phyloP scores from a whole-genome alignment of 495 filamentous ascomycete species.

The Penicillium arizonense region DNA sequence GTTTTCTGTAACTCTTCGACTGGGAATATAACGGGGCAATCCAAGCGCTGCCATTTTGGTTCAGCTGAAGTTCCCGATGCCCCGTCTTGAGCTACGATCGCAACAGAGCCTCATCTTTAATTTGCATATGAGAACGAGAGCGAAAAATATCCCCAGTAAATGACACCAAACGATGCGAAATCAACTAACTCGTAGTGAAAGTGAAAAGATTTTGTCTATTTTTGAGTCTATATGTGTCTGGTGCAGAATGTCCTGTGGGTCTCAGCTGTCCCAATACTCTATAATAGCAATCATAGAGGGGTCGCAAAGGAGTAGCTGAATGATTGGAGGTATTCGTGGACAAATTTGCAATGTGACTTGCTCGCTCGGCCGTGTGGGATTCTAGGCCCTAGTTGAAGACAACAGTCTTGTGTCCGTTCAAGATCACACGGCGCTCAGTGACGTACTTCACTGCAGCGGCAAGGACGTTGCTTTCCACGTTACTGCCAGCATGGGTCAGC shows the following conservation, averaged over 20 bases:
- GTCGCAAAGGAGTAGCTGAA: not conserved
- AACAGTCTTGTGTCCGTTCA: constrained; percentile 72
- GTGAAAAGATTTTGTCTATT: too few relatives aligned
- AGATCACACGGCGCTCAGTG: constrained; percentile 65
- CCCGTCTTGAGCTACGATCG: too few relatives aligned
- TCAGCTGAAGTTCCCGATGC: too few relatives aligned
- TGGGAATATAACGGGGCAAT: too few relatives aligned
- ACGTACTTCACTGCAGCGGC: constrained; percentile 72
- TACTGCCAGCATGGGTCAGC: constrained; percentile 69
- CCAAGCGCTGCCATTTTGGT: too few relatives aligned
- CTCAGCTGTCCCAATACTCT: not conserved
- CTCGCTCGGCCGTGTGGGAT: not conserved
- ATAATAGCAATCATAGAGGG: not conserved
- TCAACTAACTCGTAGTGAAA: too few relatives aligned
- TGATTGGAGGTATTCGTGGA: not conserved
- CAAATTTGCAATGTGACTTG: not conserved
- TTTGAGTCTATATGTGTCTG: too few relatives aligned
- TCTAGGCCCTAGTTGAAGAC: constrained; percentile 53
- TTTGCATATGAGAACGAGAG: too few relatives aligned
- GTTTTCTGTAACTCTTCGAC: too few relatives aligned
- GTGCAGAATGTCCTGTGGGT: not conserved
- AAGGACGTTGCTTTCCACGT: constrained; percentile 72
- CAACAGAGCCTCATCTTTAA: too few relatives aligned
- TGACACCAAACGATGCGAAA: too few relatives aligned
- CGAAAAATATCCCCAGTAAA: too few relatives aligned